These are phyloP conservation scores for Phytophthora citrophthora DNA, from an alignment of 352 stramenopile species.

Conservation along the genomic window DNA sequence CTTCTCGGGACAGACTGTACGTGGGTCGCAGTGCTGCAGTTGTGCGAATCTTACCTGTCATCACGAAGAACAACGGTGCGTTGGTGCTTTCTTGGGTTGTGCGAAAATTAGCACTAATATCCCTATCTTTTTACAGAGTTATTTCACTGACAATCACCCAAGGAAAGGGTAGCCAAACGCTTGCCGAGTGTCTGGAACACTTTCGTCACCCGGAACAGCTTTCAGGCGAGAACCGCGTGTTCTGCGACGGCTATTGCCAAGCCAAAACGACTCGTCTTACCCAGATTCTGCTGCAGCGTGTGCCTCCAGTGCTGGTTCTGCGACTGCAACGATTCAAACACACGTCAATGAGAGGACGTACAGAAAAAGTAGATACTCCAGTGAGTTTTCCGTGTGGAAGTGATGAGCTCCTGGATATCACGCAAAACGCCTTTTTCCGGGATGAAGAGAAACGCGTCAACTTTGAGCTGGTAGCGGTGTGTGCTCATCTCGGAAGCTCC, in stretches of 20 bases:
- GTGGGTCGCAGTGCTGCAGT: conserved; percentile 76
- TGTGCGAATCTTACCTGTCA: conserved; percentile 75
- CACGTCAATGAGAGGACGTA: conserved; percentile 26
- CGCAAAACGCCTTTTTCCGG: conserved; percentile 68
- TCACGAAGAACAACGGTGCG: conserved; percentile 62
- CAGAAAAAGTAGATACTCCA: conserved; percentile 59
- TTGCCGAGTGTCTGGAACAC: conserved; percentile 59
- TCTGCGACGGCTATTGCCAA: conserved; percentile 70
- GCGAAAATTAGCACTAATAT: not conserved
- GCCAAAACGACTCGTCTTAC: conserved; percentile 72
- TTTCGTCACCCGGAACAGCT: conserved; percentile 69
- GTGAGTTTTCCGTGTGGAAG: conserved; percentile 67
- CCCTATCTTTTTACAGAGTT: conserved; percentile 41
- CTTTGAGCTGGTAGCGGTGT: conserved; percentile 74
- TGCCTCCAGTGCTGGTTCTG: conserved; percentile 60
- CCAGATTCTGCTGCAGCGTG: conserved; percentile 73
- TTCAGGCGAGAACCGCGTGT: conserved; percentile 68
- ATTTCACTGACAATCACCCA: conserved; percentile 64
- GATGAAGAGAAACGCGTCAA: conserved; percentile 44
- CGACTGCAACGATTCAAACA: conserved; percentile 80
- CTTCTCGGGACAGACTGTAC: conserved; percentile 80
- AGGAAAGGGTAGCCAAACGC: conserved; percentile 43
- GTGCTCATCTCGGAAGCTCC: conserved; percentile 67
- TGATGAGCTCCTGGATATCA: conserved; percentile 60
- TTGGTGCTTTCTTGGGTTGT: not conserved